These are phyloP conservation scores for Kwoniella botswanensis DNA, from an alignment of 768 basidiomycete genomes.

Conservation along the genomic window DNA sequence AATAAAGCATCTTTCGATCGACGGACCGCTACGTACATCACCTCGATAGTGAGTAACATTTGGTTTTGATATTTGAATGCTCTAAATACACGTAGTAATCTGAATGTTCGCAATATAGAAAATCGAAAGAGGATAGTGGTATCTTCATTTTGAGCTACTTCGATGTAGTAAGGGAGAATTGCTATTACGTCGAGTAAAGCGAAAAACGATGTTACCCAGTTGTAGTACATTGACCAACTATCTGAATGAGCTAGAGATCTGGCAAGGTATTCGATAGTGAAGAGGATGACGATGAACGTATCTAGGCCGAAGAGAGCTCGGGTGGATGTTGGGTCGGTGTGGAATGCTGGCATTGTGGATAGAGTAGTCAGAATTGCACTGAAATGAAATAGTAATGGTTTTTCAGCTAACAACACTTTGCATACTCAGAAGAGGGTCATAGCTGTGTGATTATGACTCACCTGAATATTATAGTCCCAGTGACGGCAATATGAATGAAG, in stretches of 20 bases:
- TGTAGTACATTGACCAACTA: constrained; percentile 65
- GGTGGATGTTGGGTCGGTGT: constrained; percentile 63
- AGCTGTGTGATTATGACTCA: constrained; percentile 29
- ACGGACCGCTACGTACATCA: constrained; percentile 84
- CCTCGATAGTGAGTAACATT: constrained; percentile 63
- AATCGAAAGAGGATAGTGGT: constrained; percentile 88
- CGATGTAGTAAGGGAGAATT: constrained; percentile 87
- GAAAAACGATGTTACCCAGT: constrained; percentile 65
- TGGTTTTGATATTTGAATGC: constrained; percentile 73
- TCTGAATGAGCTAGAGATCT: constrained; percentile 69
- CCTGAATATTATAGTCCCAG: constrained; percentile 70
- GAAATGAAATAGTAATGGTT: background rate
- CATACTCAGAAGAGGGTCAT: background rate
- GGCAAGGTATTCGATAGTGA: constrained; percentile 74
- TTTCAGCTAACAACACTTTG: too few relatives aligned
- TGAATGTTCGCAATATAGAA: constrained; percentile 87
- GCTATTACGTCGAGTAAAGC: constrained; percentile 84
- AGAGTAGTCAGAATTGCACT: constrained; percentile 57
- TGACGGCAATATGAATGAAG: constrained; percentile 72
- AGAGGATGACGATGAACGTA: constrained; percentile 79
- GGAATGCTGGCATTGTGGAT: constrained; percentile 58
- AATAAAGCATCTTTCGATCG: constrained; percentile 84
- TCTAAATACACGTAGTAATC: constrained; percentile 83
- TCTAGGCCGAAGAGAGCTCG: constrained; percentile 86
- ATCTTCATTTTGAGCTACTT: constrained; percentile 80